A percentile compares a stretch with the other conserved stretches of the same genome.
These are phyloP conservation scores for Candida stauntonica DNA, from an alignment of 805 yeast genomes.

Conservation along the genomic window DNA sequence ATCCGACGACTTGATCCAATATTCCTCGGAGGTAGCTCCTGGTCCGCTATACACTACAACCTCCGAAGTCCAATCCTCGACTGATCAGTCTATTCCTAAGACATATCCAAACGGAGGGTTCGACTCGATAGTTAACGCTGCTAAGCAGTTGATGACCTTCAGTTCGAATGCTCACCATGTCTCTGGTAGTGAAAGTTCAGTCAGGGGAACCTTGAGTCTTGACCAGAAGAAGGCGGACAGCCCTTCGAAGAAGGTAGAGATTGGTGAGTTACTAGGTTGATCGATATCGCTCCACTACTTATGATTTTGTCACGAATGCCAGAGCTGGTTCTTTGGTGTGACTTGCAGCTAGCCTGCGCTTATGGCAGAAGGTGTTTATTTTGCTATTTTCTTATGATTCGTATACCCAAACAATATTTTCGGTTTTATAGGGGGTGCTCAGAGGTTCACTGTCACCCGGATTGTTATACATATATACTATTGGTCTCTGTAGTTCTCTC, in stretches of 20 bases:
- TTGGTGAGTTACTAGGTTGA: constrained; percentile 18
- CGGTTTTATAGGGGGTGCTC: neutral
- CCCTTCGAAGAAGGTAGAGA: constrained; percentile 16
- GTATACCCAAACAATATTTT: neutral
- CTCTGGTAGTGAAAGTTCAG: constrained; percentile 6
- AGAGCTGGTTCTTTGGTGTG: neutral
- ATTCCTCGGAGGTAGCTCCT: neutral
- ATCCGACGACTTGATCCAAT: neutral
- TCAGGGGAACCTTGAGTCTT: constrained; percentile 2
- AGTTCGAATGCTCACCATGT: constrained; percentile 9
- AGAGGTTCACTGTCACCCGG: neutral
- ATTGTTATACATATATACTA: neutral
- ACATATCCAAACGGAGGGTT: constrained; percentile 19
- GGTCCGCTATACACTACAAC: constrained; percentile 2
- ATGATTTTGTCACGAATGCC: neutral
- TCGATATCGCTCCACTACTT: constrained; percentile 1
- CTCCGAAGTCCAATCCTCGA: too few species aligned
- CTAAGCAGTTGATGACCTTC: constrained; percentile 22
- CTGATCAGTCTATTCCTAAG: constrained; percentile 19
- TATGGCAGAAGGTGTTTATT: too few species aligned
- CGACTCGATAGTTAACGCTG: constrained; percentile 25
- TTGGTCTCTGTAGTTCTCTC: neutral
- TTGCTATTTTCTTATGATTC: neutral
- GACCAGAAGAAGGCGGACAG: neutral
- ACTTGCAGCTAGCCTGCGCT: too few species aligned